Conservation (phyloP, 768 basidiomycete genomes). For the Tricholoma bakamatsutake region DNA sequence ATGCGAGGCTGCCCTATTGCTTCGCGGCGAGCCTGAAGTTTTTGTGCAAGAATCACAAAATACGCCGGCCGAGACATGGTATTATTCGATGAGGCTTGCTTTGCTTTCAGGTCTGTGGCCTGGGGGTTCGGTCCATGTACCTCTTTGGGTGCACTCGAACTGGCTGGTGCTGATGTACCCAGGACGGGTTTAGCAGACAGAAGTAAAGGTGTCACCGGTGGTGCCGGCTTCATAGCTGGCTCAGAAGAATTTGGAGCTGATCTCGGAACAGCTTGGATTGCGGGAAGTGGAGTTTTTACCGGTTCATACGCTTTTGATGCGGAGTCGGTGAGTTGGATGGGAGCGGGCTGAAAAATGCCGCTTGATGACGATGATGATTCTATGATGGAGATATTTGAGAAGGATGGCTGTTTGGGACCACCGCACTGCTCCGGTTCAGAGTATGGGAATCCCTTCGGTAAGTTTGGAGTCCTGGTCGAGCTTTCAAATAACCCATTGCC, state of each 20-base stretch:
- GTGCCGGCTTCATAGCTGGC: neutral
- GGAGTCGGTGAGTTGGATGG: neutral
- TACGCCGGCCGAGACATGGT: neutral
- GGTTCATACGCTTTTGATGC: neutral
- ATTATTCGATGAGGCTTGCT: neutral
- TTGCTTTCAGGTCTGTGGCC: neutral
- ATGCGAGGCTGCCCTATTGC: neutral
- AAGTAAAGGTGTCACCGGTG: neutral
- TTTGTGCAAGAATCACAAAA: slow-evolving; percentile 1
- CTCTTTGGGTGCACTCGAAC: neutral
- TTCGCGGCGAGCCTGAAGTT: neutral
- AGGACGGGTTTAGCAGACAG: neutral
- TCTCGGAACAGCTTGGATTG: neutral
- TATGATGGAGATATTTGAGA: neutral
- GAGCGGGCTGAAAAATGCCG: neutral
- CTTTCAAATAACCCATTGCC: slow-evolving; percentile 11
- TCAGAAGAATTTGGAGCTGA: neutral
- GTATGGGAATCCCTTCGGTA: slow-evolving; percentile 14
- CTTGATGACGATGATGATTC: neutral
- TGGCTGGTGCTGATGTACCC: neutral
- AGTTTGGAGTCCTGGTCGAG: slow-evolving; percentile 8
- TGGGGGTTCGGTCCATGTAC: neutral
- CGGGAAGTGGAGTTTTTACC: neutral
- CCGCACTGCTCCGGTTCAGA: slow-evolving; percentile 2
- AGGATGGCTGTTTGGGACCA: neutral